Evolutionary conservation across 768 basidiomycete species (phyloP).

Genomic region (Amanita subjunquillea): DNA sequence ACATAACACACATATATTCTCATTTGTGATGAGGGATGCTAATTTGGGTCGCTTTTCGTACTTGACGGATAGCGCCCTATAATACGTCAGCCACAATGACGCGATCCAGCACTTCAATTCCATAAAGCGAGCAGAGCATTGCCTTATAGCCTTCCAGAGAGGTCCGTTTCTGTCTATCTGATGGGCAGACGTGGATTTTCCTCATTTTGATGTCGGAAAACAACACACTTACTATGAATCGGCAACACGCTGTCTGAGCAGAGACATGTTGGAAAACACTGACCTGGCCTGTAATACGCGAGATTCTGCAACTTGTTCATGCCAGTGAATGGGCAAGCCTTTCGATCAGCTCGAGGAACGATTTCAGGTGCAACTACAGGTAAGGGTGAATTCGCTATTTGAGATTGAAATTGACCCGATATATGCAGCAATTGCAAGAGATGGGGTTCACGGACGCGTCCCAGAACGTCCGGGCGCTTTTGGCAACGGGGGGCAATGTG

Average conservation of each 20-base stretch:
- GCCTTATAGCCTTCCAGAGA: conserved; percentile 15
- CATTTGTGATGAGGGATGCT: too few relatives aligned
- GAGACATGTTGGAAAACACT: conserved; percentile 11
- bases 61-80: too few relatives aligned
- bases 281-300: conserved; percentile 10
- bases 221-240: conserved; percentile 13
- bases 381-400: conserved; percentile 16
- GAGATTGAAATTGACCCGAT: neutral
- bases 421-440: conserved; percentile 71
- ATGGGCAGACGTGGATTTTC: conserved; percentile 21
- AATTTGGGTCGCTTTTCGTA: too few relatives aligned
- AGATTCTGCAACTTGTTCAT: conserved; percentile 15
- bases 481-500: conserved; percentile 90
- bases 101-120: too few relatives aligned
- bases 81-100: too few relatives aligned
- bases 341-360: conserved; percentile 78
- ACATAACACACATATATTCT: too few relatives aligned
- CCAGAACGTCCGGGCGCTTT: conserved; percentile 84
- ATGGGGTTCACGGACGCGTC: conserved; percentile 91
- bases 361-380: conserved; percentile 82
- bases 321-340: conserved; percentile 13
- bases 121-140: neutral
- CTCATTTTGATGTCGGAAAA: conserved; percentile 18
- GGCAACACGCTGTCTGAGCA: conserved; percentile 12
- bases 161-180: conserved; percentile 23